Evolutionary conservation across 352 stramenopile species (phyloP).

Genomic region (Globisporangium cederbergense): DNA sequence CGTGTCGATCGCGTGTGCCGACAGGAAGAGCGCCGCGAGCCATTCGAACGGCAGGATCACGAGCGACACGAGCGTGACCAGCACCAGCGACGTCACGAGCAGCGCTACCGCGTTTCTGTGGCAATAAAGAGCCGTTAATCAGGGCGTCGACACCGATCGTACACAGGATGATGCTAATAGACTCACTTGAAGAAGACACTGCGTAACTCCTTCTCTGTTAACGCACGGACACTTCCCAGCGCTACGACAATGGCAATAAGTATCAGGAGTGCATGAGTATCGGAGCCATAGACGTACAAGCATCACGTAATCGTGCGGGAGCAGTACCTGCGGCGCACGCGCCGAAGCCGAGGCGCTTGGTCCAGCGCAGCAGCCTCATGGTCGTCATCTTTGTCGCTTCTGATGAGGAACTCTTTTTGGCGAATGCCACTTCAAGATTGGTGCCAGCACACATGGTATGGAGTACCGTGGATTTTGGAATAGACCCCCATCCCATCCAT

Average conservation of each 20-base stretch:
- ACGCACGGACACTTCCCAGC: slow-evolving; percentile 27
- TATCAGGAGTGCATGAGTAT: neutral
- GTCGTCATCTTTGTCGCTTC: neutral
- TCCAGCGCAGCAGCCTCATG: neutral
- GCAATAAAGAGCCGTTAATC: slow-evolving; percentile 2
- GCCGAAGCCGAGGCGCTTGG: slow-evolving; percentile 5
- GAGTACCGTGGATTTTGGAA: too few species aligned
- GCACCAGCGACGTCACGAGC: slow-evolving; percentile 46
- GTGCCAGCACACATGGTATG: neutral
- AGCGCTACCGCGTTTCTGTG: slow-evolving; percentile 46
- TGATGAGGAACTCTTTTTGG: neutral
- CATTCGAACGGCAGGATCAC: slow-evolving; percentile 60
- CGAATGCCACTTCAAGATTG: neutral
- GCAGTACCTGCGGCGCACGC: slow-evolving; percentile 2
- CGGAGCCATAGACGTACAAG: neutral
- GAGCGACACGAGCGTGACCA: slow-evolving; percentile 43
- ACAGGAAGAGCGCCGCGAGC: slow-evolving; percentile 42
- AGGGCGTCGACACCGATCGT: too few species aligned
- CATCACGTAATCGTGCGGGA: too few species aligned
- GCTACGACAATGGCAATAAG: slow-evolving; percentile 9
- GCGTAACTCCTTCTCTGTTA: slow-evolving; percentile 40
- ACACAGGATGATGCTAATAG: too few species aligned
- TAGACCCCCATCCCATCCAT: too few species aligned
- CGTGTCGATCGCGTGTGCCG: slow-evolving; percentile 36
- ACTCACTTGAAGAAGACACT: slow-evolving; percentile 42